These are phyloP conservation scores for Tetragonia tetragonoides DNA, from an alignment of 148 eudicot species.

Conservation along the genomic window DNA sequence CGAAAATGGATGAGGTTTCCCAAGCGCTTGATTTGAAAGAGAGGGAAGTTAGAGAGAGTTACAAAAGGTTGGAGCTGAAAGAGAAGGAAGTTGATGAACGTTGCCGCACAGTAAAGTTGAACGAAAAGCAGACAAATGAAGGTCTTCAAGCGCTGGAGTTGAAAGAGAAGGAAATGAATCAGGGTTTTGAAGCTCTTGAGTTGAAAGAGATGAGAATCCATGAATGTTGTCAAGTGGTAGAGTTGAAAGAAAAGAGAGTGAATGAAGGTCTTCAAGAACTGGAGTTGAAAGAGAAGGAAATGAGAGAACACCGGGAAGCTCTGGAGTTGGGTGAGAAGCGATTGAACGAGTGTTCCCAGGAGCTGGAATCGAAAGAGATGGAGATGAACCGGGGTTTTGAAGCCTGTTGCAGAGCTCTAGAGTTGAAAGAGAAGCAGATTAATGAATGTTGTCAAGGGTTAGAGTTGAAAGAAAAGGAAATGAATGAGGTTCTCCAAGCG, in stretches of 20 bases:
- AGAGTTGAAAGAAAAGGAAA: not conserved
- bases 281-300: not conserved
- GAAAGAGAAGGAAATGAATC: too few species aligned
- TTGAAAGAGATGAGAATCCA: too few species aligned
- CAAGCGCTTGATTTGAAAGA: not conserved
- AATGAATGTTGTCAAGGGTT: too few species aligned
- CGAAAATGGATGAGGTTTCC: not conserved
- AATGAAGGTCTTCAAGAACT: too few species aligned
- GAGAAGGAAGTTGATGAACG: not conserved
- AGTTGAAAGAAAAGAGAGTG: too few species aligned
- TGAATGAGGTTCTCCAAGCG: not conserved
- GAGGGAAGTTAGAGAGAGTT: not conserved
- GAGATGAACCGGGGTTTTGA: not conserved
- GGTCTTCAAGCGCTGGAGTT: too few species aligned
- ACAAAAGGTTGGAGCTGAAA: not conserved
- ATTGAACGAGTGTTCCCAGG: not conserved
- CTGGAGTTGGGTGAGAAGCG: constrained; percentile 3
- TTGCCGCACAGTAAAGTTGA: too few species aligned
- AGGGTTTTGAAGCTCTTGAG: too few species aligned
- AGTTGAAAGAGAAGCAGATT: not conserved
- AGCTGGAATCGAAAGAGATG: constrained; percentile 8
- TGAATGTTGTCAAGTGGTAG: too few species aligned
- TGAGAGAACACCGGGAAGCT: not conserved
- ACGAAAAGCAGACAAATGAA: too few species aligned
- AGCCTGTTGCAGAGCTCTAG: not conserved